Percentiles rank a stretch among this genome's conserved stretches.
phyloP scores from a whole-genome alignment of 169 alveolate genomes.

The Eimeria praecox region DNA sequence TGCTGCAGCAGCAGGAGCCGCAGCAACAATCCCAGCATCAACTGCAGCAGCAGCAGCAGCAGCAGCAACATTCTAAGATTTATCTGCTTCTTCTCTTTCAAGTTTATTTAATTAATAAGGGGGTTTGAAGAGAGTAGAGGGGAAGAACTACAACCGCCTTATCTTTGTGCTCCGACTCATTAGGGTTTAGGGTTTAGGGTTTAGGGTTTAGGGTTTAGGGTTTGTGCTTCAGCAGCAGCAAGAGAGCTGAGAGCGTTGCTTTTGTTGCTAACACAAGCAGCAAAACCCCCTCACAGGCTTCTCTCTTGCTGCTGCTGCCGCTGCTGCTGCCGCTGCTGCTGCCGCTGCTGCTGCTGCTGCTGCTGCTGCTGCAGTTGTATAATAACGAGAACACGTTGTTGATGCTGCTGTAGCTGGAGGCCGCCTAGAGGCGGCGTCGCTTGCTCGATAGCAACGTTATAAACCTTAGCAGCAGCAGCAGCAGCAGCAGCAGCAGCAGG shows the following conservation, averaged over 20 bases:
- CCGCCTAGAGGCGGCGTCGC: not conserved
- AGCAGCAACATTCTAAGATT: no score
- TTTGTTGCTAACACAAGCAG: no score
- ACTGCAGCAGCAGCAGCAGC: constrained; percentile 16
- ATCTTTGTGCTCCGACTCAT: no score
- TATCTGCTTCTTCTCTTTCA: no score
- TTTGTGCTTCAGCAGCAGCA: not conserved
- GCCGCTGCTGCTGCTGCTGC: not conserved
- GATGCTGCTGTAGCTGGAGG: not conserved
- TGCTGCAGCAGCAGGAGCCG: constrained; percentile 1
- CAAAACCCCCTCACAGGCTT: no score
- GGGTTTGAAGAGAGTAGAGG: not conserved
- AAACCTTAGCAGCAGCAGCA: not conserved
- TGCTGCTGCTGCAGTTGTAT: not conserved
- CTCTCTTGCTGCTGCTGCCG: no score
- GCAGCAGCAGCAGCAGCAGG: constrained; percentile 18
- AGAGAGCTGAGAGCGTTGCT: not conserved
- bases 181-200: not conserved
- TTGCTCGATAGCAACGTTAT: no score
- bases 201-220: not conserved
- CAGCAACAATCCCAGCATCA: not conserved
- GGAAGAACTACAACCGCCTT: not conserved
- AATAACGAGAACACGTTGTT: not conserved
- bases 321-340: no score
- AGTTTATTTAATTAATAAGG: not conserved